These are phyloP conservation scores for Antrodiella citrinella DNA, from an alignment of 768 basidiomycete species.

Conservation along the genomic window DNA sequence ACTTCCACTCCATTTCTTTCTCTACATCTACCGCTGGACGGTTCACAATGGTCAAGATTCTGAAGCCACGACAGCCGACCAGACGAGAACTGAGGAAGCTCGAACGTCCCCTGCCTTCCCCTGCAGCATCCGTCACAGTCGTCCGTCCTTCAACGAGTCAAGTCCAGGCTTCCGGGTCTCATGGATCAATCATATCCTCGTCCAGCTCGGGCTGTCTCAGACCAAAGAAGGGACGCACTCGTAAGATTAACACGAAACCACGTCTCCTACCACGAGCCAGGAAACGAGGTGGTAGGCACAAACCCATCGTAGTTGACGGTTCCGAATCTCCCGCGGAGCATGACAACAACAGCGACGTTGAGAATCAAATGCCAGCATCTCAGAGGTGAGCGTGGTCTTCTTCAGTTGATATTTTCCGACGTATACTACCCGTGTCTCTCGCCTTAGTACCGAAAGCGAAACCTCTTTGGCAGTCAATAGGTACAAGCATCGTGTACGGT, in stretches of 20 bases:
- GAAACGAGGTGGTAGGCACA: constrained; percentile 7
- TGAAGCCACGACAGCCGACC: constrained; percentile 5
- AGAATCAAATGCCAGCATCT: too few species aligned
- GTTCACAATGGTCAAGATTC: constrained; percentile 5
- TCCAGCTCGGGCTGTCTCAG: not conserved
- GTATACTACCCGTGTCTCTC: too few species aligned
- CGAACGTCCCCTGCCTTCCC: not conserved
- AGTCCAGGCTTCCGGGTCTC: not conserved
- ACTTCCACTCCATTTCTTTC: too few species aligned
- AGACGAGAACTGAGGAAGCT: constrained; percentile 7
- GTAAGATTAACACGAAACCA: not conserved
- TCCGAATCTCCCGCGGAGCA: constrained; percentile 1
- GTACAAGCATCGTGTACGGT: not conserved
- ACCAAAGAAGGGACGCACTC: not conserved
- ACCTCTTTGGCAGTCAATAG: not conserved
- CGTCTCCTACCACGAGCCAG: constrained; percentile 4
- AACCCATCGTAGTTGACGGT: constrained; percentile 5
- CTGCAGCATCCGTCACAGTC: not conserved
- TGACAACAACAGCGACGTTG: too few species aligned
- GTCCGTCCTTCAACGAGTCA: not conserved
- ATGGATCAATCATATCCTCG: not conserved
- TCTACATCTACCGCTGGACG: not conserved
- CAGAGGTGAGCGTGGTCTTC: too few species aligned
- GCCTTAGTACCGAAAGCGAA: not conserved
- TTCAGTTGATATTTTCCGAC: too few species aligned